Conservation (phyloP, 1,284 basidiomycete genomes). For the Earliella scabrosa region DNA sequence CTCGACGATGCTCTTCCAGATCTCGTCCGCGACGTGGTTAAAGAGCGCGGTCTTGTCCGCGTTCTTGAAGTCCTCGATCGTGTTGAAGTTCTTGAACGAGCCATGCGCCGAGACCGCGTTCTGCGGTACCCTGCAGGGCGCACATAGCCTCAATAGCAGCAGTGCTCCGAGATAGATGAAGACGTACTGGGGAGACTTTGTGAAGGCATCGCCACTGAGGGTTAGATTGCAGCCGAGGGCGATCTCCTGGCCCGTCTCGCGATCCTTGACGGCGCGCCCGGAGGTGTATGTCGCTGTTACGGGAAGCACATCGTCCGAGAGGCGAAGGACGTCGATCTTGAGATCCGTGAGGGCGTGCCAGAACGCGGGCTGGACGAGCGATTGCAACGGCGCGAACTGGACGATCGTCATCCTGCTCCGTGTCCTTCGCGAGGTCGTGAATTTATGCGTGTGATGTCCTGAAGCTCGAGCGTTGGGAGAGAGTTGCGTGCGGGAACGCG, state of each 20-base stretch:
- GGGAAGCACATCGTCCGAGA: conserved; percentile 76
- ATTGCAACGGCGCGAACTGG: conserved; percentile 88
- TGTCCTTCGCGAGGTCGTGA: neutral
- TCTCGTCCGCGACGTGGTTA: conserved; percentile 69
- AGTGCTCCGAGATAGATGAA: neutral
- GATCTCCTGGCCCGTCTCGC: conserved; percentile 70
- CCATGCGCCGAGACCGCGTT: conserved; percentile 57
- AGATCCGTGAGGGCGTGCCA: conserved; percentile 91
- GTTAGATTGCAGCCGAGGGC: conserved; percentile 63
- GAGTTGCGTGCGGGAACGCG: no score
- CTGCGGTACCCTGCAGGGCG: conserved; percentile 43
- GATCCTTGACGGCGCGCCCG: conserved; percentile 76
- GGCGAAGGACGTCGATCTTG: conserved; percentile 91
- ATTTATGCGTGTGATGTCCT: no score
- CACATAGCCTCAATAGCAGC: no score
- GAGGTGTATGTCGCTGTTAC: conserved; percentile 73
- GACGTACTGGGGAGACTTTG: conserved; percentile 38
- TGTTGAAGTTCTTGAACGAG: conserved; percentile 91
- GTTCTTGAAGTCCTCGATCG: conserved; percentile 93
- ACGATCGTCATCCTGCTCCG: conserved; percentile 63
- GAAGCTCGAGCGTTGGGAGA: no score
- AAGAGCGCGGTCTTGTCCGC: conserved; percentile 89
- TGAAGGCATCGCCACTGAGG: conserved; percentile 65
- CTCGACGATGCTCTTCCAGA: conserved; percentile 63
- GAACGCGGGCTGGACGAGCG: conserved; percentile 88